A percentile compares a stretch with the other conserved stretches of the same genome.
These are phyloP conservation scores for Buxus sempervirens DNA, from an alignment of 164 flowering plant species.

Conservation along the genomic window DNA sequence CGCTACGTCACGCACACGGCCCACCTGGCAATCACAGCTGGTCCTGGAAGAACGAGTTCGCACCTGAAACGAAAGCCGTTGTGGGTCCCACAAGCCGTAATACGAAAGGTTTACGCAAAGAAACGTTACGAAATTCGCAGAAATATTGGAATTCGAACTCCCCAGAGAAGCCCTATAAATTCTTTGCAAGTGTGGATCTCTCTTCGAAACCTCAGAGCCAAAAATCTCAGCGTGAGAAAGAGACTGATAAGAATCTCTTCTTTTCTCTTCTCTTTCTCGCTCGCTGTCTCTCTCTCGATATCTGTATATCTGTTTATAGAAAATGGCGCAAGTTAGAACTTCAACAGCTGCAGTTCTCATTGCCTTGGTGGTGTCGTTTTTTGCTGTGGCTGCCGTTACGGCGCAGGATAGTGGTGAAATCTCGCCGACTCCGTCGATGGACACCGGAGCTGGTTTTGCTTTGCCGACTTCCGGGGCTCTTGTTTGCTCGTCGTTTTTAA, in stretches of 20 bases:
- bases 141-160: too few relatives aligned
- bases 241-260: background rate
- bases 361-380: background rate
- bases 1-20: background rate
- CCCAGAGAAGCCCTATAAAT: background rate
- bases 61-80: background rate
- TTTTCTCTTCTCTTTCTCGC: background rate
- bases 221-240: too few relatives aligned
- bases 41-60: too few relatives aligned
- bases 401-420: slow-evolving; percentile 3
- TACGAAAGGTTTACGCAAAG: too few relatives aligned
- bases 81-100: slow-evolving; percentile 4
- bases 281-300: too few relatives aligned
- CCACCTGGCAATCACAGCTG: background rate
- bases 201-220: background rate
- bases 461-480: slow-evolving; percentile 14
- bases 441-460: slow-evolving; percentile 21
- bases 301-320: too few relatives aligned
- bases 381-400: background rate
- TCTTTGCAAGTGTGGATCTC: too few relatives aligned
- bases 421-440: slow-evolving; percentile 17
- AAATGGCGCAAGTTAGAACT: slow-evolving; percentile 4
- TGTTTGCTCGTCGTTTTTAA: slow-evolving; percentile 6
- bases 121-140: background rate
- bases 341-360: background rate